Evolutionary conservation across 2,329 filamentous ascomycete species (phyloP).

Genomic region (Chaetomiaceae sp.): DNA sequence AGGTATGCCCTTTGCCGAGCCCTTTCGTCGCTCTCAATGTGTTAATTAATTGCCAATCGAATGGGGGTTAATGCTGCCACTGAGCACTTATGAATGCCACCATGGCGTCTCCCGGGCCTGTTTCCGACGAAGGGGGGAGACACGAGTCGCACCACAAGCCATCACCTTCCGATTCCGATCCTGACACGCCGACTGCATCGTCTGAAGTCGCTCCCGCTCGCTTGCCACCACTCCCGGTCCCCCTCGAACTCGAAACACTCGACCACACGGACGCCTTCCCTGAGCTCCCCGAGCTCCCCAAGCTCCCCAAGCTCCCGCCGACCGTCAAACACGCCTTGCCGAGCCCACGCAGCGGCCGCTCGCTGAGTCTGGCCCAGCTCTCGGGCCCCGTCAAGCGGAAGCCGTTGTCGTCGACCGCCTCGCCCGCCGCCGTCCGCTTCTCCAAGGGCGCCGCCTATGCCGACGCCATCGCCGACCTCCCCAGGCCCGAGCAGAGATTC

Average conservation of each 20-base stretch:
- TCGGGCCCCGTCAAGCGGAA: constrained; percentile 51
- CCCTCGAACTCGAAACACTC: constrained; percentile 25
- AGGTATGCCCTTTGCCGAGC: constrained; percentile 14
- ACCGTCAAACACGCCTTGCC: constrained; percentile 23
- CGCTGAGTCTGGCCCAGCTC: constrained; percentile 30
- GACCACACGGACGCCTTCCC: constrained; percentile 25
- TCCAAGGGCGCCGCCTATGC: constrained; percentile 35
- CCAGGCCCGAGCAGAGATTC: constrained; percentile 50
- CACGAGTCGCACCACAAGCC: constrained; percentile 1
- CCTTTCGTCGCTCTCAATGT: constrained; percentile 13
- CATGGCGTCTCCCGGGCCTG: constrained; percentile 23
- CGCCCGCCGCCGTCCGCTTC: constrained; percentile 46
- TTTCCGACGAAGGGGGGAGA: neutral
- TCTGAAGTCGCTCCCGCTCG: constrained; percentile 17
- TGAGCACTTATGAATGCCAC: constrained; percentile 14
- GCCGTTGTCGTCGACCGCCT: constrained; percentile 54
- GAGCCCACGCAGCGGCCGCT: constrained; percentile 30
- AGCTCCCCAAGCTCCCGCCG: too few relatives aligned
- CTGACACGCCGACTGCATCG: constrained; percentile 27
- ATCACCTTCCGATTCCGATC: constrained; percentile 1
- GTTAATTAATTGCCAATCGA: constrained; percentile 15
- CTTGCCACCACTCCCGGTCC: constrained; percentile 17
- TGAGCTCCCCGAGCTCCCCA: too few relatives aligned
- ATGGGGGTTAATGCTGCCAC: constrained; percentile 17
- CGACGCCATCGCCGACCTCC: constrained; percentile 38